Percentiles rank a stretch among this genome's conserved stretches.
phyloP scores from a whole-genome alignment of 2,329 filamentous ascomycete genomes.

The Atkinsonella hypoxylon region DNA sequence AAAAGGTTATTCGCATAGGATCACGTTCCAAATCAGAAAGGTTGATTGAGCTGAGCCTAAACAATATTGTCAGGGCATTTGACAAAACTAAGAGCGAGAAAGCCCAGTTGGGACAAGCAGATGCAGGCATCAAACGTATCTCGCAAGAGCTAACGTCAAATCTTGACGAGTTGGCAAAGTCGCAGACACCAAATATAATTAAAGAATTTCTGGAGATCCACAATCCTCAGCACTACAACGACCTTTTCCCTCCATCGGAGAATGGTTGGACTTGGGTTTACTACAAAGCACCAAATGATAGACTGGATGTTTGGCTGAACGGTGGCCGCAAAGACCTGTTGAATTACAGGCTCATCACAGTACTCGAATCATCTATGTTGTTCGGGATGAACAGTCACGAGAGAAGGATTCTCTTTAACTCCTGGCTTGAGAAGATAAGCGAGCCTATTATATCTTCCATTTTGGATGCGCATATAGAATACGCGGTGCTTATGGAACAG shows the following conservation, averaged over 20 bases:
- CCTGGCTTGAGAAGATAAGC: neutral
- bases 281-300: neutral
- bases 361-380: neutral
- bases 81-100: conserved; percentile 29
- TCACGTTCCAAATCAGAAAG: conserved; percentile 41
- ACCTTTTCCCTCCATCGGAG: neutral
- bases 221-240: neutral
- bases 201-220: neutral
- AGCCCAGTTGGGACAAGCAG: conserved; percentile 12
- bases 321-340: neutral
- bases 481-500: neutral
- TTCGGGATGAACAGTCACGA: neutral
- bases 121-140: neutral
- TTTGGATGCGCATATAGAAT: neutral
- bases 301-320: neutral
- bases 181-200: neutral
- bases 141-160: neutral
- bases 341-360: neutral
- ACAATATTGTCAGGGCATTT: conserved; percentile 19
- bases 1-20: conserved; percentile 50
- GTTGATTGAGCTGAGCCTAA: conserved; percentile 39
- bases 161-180: neutral
- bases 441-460: neutral
- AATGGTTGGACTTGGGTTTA: neutral
- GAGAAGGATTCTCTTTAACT: neutral